These are phyloP conservation scores for Maudiozyma bulderi DNA, from an alignment of 805 yeast genomes.

Conservation along the genomic window DNA sequence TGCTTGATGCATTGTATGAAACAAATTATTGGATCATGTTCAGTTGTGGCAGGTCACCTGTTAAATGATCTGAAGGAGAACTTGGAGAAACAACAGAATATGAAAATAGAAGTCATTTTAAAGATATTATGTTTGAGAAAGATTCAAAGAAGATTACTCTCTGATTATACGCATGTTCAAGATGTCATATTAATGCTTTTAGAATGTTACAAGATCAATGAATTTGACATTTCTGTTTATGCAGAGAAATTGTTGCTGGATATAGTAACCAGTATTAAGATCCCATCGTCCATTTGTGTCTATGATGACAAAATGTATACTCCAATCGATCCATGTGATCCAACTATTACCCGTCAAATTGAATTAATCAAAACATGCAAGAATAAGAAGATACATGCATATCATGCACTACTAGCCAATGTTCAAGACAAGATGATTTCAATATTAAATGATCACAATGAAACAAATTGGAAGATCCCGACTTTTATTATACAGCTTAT, in stretches of 20 bases:
- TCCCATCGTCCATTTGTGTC: slow-evolving; percentile 48
- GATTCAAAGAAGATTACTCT: slow-evolving; percentile 48
- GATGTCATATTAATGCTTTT: slow-evolving; percentile 41
- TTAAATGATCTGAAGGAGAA: slow-evolving; percentile 43
- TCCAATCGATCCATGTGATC: slow-evolving; percentile 53
- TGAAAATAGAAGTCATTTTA: slow-evolving; percentile 56
- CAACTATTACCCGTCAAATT: slow-evolving; percentile 45
- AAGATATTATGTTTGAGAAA: slow-evolving; percentile 47
- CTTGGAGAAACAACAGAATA: slow-evolving; percentile 39
- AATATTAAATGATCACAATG: slow-evolving; percentile 9
- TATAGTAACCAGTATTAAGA: slow-evolving; percentile 33
- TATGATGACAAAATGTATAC: slow-evolving; percentile 36
- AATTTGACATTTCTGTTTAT: slow-evolving; percentile 41
- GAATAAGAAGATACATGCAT: slow-evolving; percentile 40
- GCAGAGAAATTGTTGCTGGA: slow-evolving; percentile 45
- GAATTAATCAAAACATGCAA: slow-evolving; percentile 53
- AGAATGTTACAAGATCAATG: slow-evolving; percentile 48
- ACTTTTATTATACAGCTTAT: slow-evolving; percentile 41
- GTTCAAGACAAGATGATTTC: slow-evolving; percentile 34
- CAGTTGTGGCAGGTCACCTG: slow-evolving; percentile 34
- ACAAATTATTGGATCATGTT: slow-evolving; percentile 57
- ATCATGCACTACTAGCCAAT: slow-evolving; percentile 33
- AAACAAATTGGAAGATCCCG: slow-evolving; percentile 47
- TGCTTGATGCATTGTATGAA: slow-evolving; percentile 61
- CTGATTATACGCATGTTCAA: slow-evolving; percentile 45